Evolutionary conservation across 352 stramenopile genomes (phyloP).

Genomic region (Hyaloperonospora brassicae): DNA sequence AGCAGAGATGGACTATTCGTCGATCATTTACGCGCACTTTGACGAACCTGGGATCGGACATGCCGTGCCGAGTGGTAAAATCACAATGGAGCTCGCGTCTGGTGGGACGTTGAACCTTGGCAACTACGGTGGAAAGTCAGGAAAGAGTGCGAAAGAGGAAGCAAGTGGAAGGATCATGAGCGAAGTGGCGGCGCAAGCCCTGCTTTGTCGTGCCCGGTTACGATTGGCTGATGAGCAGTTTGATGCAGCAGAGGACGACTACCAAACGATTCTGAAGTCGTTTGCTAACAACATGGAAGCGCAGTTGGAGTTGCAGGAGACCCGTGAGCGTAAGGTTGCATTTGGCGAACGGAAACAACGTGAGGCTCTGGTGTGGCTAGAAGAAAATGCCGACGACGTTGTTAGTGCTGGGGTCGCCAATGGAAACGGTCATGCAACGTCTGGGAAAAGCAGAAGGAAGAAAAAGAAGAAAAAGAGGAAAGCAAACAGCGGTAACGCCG

Average conservation of each 20-base stretch:
- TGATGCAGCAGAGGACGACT: conserved; percentile 54
- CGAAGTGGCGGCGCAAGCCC: conserved; percentile 41
- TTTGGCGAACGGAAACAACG: conserved; percentile 36
- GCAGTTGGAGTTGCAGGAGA: conserved; percentile 63
- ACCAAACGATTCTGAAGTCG: conserved; percentile 47
- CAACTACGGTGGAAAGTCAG: conserved; percentile 11
- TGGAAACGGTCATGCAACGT: conserved; percentile 11
- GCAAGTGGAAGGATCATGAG: conserved; percentile 39
- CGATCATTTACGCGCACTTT: conserved; percentile 64
- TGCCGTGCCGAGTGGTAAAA: conserved; percentile 9
- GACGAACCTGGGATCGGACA: conserved; percentile 26
- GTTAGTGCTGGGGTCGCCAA: conserved; percentile 16
- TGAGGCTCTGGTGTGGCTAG: conserved; percentile 50
- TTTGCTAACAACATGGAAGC: conserved; percentile 72
- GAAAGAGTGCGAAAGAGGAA: conserved; percentile 16
- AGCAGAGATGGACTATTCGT: conserved; percentile 53
- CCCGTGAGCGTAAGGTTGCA: conserved; percentile 29
- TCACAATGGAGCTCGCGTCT: conserved; percentile 28
- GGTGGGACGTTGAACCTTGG: conserved; percentile 16
- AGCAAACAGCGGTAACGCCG: conserved; percentile 8
- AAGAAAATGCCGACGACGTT: conserved; percentile 35
- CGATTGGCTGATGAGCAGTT: conserved; percentile 39
- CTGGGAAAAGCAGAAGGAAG: conserved; percentile 58
- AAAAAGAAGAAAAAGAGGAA: conserved; percentile 69
- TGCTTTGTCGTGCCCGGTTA: conserved; percentile 50